Base-by-base conservation (phyloP, 805 yeast species). In the Candida mattraensis region DNA sequence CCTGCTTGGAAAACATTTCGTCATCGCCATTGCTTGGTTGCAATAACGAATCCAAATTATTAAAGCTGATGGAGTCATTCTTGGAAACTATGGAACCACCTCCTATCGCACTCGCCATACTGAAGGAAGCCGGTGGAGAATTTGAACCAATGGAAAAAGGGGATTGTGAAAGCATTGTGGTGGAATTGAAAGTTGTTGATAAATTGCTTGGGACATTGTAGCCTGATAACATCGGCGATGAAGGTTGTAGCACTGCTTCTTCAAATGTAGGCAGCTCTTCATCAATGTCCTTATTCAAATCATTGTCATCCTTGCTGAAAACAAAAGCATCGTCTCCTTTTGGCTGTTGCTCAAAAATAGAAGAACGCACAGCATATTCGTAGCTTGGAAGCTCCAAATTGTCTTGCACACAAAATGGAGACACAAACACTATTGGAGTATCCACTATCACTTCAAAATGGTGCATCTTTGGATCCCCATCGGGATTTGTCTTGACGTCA, bases 401-500 rank as follows among this genome's bases (percentile, higher is more conserved):
- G 33, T 59, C 56, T 26, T 46, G 50, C 8, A 46, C 53, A 39
- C 53, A 59, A 45, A 60, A 60, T 22, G 67, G 66, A 9, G 78
- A 72, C n/a, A 75, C 61, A 13, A 77, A 54, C 19, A 73, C 69
- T 23, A 84, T 67, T 0, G 93, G 93, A 0, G 91, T 83, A 53
- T 84, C 93, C 24, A 84, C 83, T 28, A 84, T 76, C 14, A 84
- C 89, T 48, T 84, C 94, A 51, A 80, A 84, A 55, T 84, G 89
- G 49, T 82, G 87, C 63, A 77, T 60, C 43, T 73, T 74, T 2
- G 64, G 56, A 24, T 60, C 62, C 4, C 58, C 60, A 27, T 55
- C 60, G 9, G 41, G 24, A 8, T 33, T 37, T 12, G 37, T 42
- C 49, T 70, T 30, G 12, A 60, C 54, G 0, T 74, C 69, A 40